phyloP scores from a whole-genome alignment of 108 stramenopile genomes.

The Schizochytrium sp. region DNA sequence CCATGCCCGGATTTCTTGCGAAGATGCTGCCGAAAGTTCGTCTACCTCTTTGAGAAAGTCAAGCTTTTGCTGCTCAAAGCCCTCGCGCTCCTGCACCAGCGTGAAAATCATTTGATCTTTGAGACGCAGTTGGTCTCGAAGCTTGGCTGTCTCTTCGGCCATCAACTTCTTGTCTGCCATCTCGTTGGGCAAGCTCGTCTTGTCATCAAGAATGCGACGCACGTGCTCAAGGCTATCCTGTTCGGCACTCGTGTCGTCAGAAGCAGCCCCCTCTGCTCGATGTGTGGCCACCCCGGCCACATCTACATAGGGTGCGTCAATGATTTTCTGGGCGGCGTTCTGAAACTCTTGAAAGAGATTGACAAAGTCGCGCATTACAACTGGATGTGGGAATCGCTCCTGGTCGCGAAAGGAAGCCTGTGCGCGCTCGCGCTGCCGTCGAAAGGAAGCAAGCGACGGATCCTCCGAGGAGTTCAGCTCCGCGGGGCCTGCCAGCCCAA shows the following conservation, averaged over 20 bases:
- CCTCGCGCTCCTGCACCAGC: background rate
- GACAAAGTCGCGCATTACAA: slow-evolving; percentile 11
- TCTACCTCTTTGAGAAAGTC: background rate
- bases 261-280: background rate
- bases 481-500: background rate
- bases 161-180: background rate
- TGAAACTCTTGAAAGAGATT: slow-evolving; percentile 7
- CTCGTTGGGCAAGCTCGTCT: background rate
- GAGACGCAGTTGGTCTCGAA: background rate
- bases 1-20: background rate
- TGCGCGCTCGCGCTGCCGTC: background rate
- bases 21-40: background rate
- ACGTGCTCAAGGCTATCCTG: background rate
- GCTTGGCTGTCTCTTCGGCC: background rate
- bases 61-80: background rate
- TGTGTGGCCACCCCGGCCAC: background rate
- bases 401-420: background rate
- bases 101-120: slow-evolving; percentile 13
- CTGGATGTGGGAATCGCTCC: background rate
- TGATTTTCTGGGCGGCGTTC: background rate
- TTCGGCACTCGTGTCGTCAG: background rate
- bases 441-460: background rate
- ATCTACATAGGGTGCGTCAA: background rate
- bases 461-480: background rate
- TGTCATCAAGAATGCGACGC: background rate